Percentiles rank a stretch among this genome's conserved stretches.
These are phyloP conservation scores for Echium plantagineum DNA, from an alignment of 257 asterid genomes.

Conservation along the genomic window DNA sequence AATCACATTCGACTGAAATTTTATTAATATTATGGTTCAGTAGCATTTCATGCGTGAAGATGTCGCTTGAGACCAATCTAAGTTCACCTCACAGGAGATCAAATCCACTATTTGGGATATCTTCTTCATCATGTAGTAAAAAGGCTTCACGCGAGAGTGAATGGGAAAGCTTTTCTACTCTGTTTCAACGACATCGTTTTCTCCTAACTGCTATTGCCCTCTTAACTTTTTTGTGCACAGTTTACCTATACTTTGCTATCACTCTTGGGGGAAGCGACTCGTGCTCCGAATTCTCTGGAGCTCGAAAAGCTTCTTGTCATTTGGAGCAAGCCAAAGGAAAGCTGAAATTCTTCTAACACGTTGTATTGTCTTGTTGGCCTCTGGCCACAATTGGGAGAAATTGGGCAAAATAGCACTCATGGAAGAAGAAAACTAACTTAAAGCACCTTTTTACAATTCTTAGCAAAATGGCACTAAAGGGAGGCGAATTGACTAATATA, in stretches of 20 bases:
- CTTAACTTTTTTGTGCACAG: conserved; percentile 38
- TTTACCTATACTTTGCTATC: conserved; percentile 44
- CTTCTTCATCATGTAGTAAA: conserved; percentile 19
- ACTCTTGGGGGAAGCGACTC: conserved; percentile 24
- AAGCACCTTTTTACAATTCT: too few species aligned
- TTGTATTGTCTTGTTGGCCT: neutral
- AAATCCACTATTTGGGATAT: conserved; percentile 24
- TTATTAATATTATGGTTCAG: conserved; percentile 10
- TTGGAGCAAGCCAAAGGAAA: conserved; percentile 37
- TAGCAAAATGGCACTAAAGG: too few species aligned
- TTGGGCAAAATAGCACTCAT: too few species aligned
- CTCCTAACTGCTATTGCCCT: conserved; percentile 37
- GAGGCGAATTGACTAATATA: too few species aligned
- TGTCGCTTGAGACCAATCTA: conserved; percentile 31
- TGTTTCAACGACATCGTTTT: conserved; percentile 37
- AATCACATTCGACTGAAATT: conserved; percentile 2
- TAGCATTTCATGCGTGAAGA: conserved; percentile 3
- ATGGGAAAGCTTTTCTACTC: conserved; percentile 23
- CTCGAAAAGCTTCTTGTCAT: conserved; percentile 28
- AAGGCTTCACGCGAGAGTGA: conserved; percentile 25
- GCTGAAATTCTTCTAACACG: conserved; percentile 29
- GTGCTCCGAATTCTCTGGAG: conserved; percentile 26
- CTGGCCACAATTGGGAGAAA: neutral
- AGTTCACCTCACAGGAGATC: conserved; percentile 45
- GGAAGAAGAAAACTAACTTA: too few species aligned